Base-by-base conservation (phyloP, 2,329 filamentous ascomycete species). In the Claviceps capensis region DNA sequence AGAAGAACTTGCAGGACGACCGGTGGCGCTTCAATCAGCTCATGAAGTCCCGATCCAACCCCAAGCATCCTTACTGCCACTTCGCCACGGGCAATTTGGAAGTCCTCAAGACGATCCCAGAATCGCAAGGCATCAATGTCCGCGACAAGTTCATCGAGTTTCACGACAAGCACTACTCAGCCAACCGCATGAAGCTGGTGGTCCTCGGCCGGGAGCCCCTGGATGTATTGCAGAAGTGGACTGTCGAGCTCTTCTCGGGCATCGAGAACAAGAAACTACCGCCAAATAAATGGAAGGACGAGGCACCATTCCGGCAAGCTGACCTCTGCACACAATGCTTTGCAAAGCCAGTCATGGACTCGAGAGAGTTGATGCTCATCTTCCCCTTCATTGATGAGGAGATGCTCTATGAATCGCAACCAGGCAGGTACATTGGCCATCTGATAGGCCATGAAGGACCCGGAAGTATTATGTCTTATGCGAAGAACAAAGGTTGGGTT, bases 1-100 rank as follows among this genome's bases (percentile, higher is more conserved):
- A 95, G 77, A 96, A 96, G 77, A 96, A 96, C 60, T 72, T 96
- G 48, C 90, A 96, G 69, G 91, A 81, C 64, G 90, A 96, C 62
- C 78, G 79, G 52, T 95, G 90, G 88, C 81, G 90, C 16, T 70
- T 95, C 56, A 82, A 91, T 62, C 90, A 96, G 68, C 75, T 96
- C 23, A 86, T 88, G 63, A 95, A 95, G 70, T 85, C 85, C 3
- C 71, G 93, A n/a, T 88, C 88, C 2, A 95, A 91, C 66, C 83
- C 86, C 3, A 81, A 83, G 14, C 90, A 96, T 61, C 90, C 90
- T 0, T 95, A 86, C 65, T 87, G 87, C 65, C 86, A 95, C 62
- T 96, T 96, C 65, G 90, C 87, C 0, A 96, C 90, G 0, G 90
- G 90, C 51, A 95, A 90, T 63, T 78, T 90, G 55, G 82, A 93